Percentiles rank a stretch among this genome's conserved stretches.
phyloP scores from a whole-genome alignment of 148 eudicot genomes.

The Vaccinium corymbosum region DNA sequence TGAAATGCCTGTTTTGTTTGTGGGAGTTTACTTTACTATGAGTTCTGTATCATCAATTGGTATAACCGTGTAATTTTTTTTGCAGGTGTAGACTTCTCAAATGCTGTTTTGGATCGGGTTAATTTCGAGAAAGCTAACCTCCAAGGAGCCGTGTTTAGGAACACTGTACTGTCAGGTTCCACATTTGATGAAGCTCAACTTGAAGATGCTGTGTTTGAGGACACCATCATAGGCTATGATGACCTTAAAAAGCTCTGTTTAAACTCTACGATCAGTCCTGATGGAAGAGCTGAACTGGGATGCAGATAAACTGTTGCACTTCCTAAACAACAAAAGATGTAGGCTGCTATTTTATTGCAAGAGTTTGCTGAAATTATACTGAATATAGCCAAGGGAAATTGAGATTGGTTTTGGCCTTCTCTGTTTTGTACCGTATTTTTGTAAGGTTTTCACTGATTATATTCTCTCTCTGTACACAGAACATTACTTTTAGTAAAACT shows the following conservation, averaged over 20 bases:
- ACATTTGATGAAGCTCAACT: conserved; percentile 69
- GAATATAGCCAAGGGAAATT: not conserved
- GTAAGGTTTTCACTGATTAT: not conserved
- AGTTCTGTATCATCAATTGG: not conserved
- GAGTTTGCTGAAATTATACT: not conserved
- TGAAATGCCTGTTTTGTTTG: not conserved
- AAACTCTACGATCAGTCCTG: conserved; percentile 44
- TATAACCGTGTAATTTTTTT: not conserved
- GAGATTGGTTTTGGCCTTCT: not conserved
- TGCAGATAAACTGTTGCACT: conserved; percentile 31
- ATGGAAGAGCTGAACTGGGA: conserved; percentile 47
- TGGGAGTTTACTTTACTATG: not conserved
- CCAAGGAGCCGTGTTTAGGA: conserved; percentile 66
- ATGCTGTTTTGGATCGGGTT: conserved; percentile 85
- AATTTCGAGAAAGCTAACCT: conserved; percentile 73
- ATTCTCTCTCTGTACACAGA: not conserved
- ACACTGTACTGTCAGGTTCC: conserved; percentile 81
- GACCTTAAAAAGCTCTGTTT: conserved; percentile 55
- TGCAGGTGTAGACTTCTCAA: conserved; percentile 80
- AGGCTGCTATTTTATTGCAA: not conserved
- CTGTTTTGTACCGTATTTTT: not conserved
- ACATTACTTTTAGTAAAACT: not conserved
- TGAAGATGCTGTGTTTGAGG: conserved; percentile 72
- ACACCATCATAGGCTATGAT: conserved; percentile 24
- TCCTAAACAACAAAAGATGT: not conserved